Evolutionary conservation across 805 yeast genomes (phyloP).

Genomic region (Ogataea chonburiensis): DNA sequence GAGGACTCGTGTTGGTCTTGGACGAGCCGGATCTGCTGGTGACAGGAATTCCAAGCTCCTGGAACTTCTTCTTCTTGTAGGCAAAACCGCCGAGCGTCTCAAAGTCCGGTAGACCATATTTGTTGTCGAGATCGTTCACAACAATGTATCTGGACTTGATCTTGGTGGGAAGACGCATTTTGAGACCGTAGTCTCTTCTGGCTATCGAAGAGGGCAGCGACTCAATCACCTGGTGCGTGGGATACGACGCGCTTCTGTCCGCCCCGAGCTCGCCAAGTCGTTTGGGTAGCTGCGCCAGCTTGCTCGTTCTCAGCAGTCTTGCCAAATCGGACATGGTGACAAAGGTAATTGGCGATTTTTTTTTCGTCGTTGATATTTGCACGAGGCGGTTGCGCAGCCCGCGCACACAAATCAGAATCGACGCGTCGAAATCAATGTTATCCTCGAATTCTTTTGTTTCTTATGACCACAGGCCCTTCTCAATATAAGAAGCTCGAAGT

Average conservation of each 20-base stretch:
- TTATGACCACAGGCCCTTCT: conserved; percentile 7
- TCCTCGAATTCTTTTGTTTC: conserved; percentile 4
- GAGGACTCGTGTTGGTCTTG: conserved; percentile 34
- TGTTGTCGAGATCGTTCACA: conserved; percentile 64
- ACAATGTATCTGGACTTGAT: conserved; percentile 58
- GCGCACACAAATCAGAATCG: conserved; percentile 1
- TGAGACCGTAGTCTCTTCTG: conserved; percentile 76
- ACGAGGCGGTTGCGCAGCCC: conserved; percentile 1
- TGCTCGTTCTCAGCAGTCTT: conserved; percentile 30
- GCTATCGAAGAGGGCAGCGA: conserved; percentile 63
- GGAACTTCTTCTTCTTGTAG: conserved; percentile 63
- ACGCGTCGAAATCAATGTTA: conserved; percentile 9
- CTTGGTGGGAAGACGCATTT: conserved; percentile 64
- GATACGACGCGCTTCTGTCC: conserved; percentile 36
- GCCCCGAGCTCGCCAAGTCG: conserved; percentile 28
- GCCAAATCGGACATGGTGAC: conserved; percentile 28
- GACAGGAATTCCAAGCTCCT: conserved; percentile 61
- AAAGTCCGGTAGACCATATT: conserved; percentile 66
- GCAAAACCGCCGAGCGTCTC: conserved; percentile 60
- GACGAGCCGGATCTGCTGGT: conserved; percentile 19
- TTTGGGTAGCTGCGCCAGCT: conserved; percentile 36
- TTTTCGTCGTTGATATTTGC: conserved; percentile 3
- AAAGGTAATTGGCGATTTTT: conserved; percentile 22
- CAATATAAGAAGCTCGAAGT: conserved; percentile 78
- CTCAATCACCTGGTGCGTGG: conserved; percentile 72